Evolutionary conservation across 139 green algal species (phyloP).

Genomic region (Micromonas pusilla): DNA sequence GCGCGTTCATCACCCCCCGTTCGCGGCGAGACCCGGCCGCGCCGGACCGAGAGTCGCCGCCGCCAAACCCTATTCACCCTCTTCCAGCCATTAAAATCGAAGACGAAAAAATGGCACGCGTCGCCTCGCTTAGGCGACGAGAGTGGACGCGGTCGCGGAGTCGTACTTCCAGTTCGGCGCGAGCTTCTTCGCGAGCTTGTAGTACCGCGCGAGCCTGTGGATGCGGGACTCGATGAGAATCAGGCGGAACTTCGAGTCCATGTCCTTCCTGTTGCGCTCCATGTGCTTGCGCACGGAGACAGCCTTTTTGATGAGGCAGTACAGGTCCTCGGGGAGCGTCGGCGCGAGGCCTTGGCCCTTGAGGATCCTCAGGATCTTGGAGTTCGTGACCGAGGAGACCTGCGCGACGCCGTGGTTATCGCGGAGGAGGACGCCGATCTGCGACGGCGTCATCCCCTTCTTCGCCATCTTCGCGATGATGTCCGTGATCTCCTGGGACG

Average conservation of each 20-base stretch:
- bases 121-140: slow-evolving; percentile 52
- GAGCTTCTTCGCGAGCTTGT: slow-evolving; percentile 74
- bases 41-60: too few species aligned
- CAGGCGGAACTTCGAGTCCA: slow-evolving; percentile 69
- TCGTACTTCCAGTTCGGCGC: slow-evolving; percentile 93
- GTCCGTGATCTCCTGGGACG: slow-evolving; percentile 52
- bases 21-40: too few species aligned
- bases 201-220: slow-evolving; percentile 97
- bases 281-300: slow-evolving; percentile 94
- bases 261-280: slow-evolving; percentile 94
- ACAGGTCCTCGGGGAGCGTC: slow-evolving; percentile 97
- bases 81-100: neutral
- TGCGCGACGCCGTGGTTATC: slow-evolving; percentile 89
- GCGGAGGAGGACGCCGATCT: slow-evolving; percentile 94
- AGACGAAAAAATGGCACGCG: too few species aligned
- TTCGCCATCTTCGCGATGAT: slow-evolving; percentile 82
- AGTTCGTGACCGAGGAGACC: slow-evolving; percentile 80
- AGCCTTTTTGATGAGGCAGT: slow-evolving; percentile 99
- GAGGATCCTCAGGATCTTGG: slow-evolving; percentile 97
- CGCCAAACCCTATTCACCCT: neutral
- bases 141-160: slow-evolving; percentile 81
- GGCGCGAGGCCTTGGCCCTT: slow-evolving; percentile 84
- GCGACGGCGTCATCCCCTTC: slow-evolving; percentile 94
- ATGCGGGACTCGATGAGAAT: slow-evolving; percentile 85
- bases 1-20: too few species aligned